Base-by-base conservation (phyloP, 108 stramenopile genomes). In the Bacterosira constricta region DNA sequence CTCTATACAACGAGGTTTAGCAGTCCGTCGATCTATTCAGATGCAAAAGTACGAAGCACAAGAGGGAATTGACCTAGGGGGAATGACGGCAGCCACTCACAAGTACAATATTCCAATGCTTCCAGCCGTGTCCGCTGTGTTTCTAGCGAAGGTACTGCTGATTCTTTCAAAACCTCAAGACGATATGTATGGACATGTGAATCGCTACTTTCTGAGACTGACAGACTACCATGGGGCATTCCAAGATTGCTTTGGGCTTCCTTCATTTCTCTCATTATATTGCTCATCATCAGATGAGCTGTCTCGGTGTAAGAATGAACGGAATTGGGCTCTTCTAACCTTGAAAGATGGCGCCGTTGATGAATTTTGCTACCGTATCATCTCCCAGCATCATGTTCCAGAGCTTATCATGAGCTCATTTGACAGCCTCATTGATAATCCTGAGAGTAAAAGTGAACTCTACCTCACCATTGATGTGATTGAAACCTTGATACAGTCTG, bases 231-330 rank as follows among this genome's bases (percentile, higher is more conserved):
- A 88, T 57, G 93, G 93, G 13, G 93, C 93, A 38, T 90, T 89
- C 63, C 84, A 87, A 52, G 90, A 94, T 69, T 73, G 82, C 63
- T 80, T 79, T 52, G 80, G 81, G n/a, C 71, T 94, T 27, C 93
- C 93, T 25, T 69, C 78, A 38, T 94, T 94, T 67, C 84, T 94
- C 4, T 79, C 89, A n/a, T 55, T 92, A 9, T 94, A 90, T 71
- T 94, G 90, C 51, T 90, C 90, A 5, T 63, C 84, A 12, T 63
- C 81, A 0, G 85, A 89, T 38, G 86, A 86, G 10, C 18, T 61
- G 21, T 55, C 45, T 36, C 84, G 86, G 17, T 69, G 86, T 9
- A 74, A 81, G 57, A 67, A 56, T 38, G 93, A 94, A 73, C 71
- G 90, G 32, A 66, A 79, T 35, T 94, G 89, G 88, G 90, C 88